phyloP scores from a whole-genome alignment of 805 yeast genomes.

The Pichia heedii region DNA sequence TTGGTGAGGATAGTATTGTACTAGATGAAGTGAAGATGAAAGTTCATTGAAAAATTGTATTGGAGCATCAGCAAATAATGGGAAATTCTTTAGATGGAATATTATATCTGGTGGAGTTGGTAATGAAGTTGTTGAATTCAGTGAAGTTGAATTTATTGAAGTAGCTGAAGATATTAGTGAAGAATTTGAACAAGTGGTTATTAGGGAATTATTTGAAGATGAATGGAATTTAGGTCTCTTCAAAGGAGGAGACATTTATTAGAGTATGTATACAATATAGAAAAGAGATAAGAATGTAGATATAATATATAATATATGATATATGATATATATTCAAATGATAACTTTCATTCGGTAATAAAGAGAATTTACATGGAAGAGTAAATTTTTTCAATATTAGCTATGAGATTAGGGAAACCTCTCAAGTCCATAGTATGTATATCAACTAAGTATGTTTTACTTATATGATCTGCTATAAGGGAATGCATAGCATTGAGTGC shows the following conservation, averaged over 20 bases:
- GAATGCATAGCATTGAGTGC: background rate
- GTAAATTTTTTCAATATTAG: background rate
- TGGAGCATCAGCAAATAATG: conserved; percentile 62
- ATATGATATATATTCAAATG: too few species aligned
- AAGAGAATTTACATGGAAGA: too few species aligned
- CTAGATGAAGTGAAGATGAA: conserved; percentile 46
- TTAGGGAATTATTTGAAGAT: too few species aligned
- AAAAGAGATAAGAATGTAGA: too few species aligned
- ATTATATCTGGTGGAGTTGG: conserved; percentile 44
- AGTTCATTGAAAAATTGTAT: conserved; percentile 51
- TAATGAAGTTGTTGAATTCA: background rate
- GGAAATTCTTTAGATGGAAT: conserved; percentile 45
- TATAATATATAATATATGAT: too few species aligned
- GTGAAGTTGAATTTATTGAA: background rate
- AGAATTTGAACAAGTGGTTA: too few species aligned
- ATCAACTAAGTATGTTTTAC: background rate
- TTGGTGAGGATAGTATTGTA: conserved; percentile 60
- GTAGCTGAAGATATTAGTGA: background rate
- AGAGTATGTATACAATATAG: too few species aligned
- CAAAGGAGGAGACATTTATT: background rate
- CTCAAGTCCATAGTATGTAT: background rate
- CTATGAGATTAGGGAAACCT: background rate
- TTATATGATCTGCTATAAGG: background rate
- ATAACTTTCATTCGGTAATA: too few species aligned
- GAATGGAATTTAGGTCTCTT: background rate